Base-by-base conservation (phyloP, 345 rosid species). In the Salix arbutifolia region DNA sequence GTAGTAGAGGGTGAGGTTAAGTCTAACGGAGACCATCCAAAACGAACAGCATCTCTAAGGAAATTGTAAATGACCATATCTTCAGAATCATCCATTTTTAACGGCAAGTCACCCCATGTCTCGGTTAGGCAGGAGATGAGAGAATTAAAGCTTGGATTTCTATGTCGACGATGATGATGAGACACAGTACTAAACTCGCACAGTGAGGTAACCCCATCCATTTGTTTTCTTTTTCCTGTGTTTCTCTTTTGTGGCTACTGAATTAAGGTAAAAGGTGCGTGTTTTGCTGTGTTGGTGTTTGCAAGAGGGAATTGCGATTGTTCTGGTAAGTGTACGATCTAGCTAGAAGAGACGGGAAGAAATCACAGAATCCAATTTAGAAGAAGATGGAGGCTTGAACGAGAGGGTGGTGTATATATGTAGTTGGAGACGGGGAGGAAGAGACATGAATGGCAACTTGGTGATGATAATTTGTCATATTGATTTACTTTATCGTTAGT, bases 51-150 rank as follows among this genome's bases (percentile, higher is more conserved):
- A 38, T 89, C 87, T 26, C 81, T 75, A 71, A 87, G 90, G 77
- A 83, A 76, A 78, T 83, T 79, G 87, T 84, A 87, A 18, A 89
- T 77, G 71, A 85, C 83, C 90, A 86, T 87, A 81, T 89, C 90
- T 71, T 89, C 87, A 14, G 92, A 86, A 17, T 89, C 92, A 70
- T 89, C 82, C 23, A 89, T 75, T 67, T 85, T 85, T 44, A 89
- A 83, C 48, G 92, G 89, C 68, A 86, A 75, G 60, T 83, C 90
- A 23, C 89, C 82, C 82, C 82, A 79, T 6, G 37, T 48, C 4
- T 74, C 78, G 2, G 78, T 69, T 52, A 79, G 65, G 26, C 78
- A 79, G 62, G 82, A 74, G 8, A 70, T 16, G 18, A 79, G 78
- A 65, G 35, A 42, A 8, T 3, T 35, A 8, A 50, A 74, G 40